Percentiles rank a stretch among this genome's conserved stretches.
Conservation (phyloP, 2,329 filamentous ascomycete genomes). For the Botryotinia convoluta region DNA sequence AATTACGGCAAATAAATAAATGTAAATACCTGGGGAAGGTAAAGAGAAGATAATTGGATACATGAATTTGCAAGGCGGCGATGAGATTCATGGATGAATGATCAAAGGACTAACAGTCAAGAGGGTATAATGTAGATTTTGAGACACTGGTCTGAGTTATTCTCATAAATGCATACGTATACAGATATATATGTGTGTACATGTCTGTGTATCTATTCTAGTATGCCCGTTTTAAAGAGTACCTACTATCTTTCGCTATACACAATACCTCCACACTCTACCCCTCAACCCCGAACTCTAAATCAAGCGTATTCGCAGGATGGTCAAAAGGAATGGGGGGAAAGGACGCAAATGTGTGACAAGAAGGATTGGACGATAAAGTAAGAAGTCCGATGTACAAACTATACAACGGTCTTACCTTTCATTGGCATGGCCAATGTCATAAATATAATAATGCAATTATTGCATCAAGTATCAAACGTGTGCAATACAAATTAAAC, state of each 20-base stretch:
- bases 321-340: neutral
- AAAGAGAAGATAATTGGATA: neutral
- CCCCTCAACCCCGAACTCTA: neutral
- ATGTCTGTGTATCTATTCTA: neutral
- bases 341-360: neutral
- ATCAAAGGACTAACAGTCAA: neutral
- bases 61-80: neutral
- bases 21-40: neutral
- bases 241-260: neutral
- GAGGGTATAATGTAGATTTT: neutral
- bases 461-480: neutral
- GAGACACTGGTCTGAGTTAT: neutral
- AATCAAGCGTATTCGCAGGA: neutral
- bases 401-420: neutral
- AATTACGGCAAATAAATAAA: neutral
- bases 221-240: neutral
- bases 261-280: neutral
- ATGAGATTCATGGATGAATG: neutral
- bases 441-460: neutral
- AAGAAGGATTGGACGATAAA: neutral
- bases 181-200: neutral
- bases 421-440: neutral
- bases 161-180: neutral
- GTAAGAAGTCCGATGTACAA: neutral
- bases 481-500: neutral